A percentile compares a stretch with the other conserved stretches of the same genome.
These are phyloP conservation scores for Avena eriantha DNA, from an alignment of 176 grass and related monocot genomes.

Conservation along the genomic window DNA sequence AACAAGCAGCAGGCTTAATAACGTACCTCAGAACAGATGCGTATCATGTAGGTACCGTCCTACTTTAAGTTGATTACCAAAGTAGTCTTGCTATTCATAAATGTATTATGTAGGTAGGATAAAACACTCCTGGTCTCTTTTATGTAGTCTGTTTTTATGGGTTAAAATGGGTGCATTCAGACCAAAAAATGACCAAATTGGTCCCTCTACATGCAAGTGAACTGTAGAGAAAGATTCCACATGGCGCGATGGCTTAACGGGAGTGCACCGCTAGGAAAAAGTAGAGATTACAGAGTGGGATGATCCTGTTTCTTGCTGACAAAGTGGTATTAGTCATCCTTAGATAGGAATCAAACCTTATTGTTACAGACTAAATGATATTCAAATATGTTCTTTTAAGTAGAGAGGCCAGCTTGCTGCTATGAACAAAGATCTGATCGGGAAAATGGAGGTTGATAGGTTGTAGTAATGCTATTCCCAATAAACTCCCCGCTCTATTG, in stretches of 20 bases:
- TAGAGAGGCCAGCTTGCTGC: slow-evolving; percentile 9
- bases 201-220: slow-evolving; percentile 9
- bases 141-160: neutral
- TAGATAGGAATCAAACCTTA: neutral
- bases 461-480: neutral
- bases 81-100: slow-evolving; percentile 31
- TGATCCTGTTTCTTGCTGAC: slow-evolving; percentile 6
- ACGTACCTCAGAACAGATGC: slow-evolving; percentile 98
- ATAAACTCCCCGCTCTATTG: neutral
- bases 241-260: neutral
- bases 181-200: slow-evolving; percentile 22
- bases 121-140: slow-evolving; percentile 4
- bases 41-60: slow-evolving; percentile 72
- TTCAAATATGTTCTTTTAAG: neutral
- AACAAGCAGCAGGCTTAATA: slow-evolving; percentile 91
- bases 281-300: neutral
- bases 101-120: slow-evolving; percentile 21
- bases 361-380: neutral
- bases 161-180: slow-evolving; percentile 23
- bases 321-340: slow-evolving; percentile 11
- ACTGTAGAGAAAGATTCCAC: slow-evolving; percentile 9
- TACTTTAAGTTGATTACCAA: slow-evolving; percentile 29
- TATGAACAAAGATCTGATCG: slow-evolving; percentile 6
- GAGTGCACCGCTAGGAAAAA: neutral
- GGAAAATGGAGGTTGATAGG: neutral